A percentile compares a stretch with the other conserved stretches of the same genome.
Evolutionary conservation across 495 filamentous ascomycete species (phyloP).

Genomic region (Neurospora sp.): DNA sequence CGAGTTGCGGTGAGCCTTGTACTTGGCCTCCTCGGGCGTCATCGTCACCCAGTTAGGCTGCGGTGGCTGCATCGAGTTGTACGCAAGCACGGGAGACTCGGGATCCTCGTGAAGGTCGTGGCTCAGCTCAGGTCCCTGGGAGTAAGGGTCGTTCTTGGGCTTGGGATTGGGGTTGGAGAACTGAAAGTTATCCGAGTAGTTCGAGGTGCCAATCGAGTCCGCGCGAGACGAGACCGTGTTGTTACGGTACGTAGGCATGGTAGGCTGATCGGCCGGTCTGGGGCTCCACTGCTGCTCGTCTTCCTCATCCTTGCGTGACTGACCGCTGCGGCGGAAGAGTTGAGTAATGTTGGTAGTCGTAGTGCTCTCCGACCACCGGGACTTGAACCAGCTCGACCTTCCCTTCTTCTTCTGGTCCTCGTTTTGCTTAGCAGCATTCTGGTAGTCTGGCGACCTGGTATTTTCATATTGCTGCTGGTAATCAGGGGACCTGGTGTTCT

Average conservation of each 20-base stretch:
- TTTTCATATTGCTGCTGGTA: slow-evolving; percentile 29
- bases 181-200: slow-evolving; percentile 53
- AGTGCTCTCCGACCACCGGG: slow-evolving; percentile 85
- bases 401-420: slow-evolving; percentile 88
- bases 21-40: slow-evolving; percentile 77
- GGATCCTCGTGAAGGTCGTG: slow-evolving; percentile 12
- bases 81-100: slow-evolving; percentile 5
- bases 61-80: slow-evolving; percentile 22
- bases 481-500: slow-evolving; percentile 33
- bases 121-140: slow-evolving; percentile 41
- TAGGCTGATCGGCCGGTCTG: not conserved
- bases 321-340: slow-evolving; percentile 41
- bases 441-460: slow-evolving; percentile 33
- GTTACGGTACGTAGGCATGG: slow-evolving; percentile 7
- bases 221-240: slow-evolving; percentile 49
- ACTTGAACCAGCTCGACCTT: slow-evolving; percentile 83
- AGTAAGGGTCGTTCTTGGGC: slow-evolving; percentile 45
- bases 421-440: slow-evolving; percentile 41
- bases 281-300: slow-evolving; percentile 16
- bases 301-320: slow-evolving; percentile 35
- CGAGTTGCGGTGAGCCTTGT: slow-evolving; percentile 82
- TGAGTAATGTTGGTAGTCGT: slow-evolving; percentile 59
- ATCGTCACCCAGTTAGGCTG: slow-evolving; percentile 24
- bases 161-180: slow-evolving; percentile 55
- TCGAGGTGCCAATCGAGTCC: slow-evolving; percentile 45